A percentile compares a stretch with the other conserved stretches of the same genome.
These are phyloP conservation scores for Zygosaccharomyces pseudorouxii DNA, from an alignment of 805 yeast genomes.

Conservation along the genomic window DNA sequence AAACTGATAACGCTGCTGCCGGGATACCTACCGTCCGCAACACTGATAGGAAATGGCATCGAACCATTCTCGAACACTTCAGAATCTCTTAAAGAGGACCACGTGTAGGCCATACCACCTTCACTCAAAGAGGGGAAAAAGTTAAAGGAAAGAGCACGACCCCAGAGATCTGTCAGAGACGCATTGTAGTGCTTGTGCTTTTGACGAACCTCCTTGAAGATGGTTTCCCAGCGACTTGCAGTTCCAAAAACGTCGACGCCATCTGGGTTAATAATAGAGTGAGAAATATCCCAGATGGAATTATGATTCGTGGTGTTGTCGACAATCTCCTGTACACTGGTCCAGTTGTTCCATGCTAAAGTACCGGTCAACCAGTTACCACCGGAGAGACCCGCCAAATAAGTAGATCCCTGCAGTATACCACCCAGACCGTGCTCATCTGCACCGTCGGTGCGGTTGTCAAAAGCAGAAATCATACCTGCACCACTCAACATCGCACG, in stretches of 20 bases:
- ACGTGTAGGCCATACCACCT: constrained; percentile 62
- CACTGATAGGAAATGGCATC: constrained; percentile 72
- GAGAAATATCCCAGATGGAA: constrained; percentile 65
- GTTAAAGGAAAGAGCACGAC: constrained; percentile 68
- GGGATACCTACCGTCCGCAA: constrained; percentile 63
- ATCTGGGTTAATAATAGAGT: constrained; percentile 59
- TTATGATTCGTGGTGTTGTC: constrained; percentile 31
- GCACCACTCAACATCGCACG: constrained; percentile 86
- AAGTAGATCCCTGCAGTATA: constrained; percentile 62
- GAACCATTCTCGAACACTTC: constrained; percentile 56
- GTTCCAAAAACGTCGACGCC: constrained; percentile 57
- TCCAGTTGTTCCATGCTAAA: constrained; percentile 65
- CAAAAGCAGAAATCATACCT: constrained; percentile 75
- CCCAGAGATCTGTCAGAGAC: constrained; percentile 75
- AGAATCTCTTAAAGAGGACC: constrained; percentile 54
- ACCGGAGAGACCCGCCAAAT: constrained; percentile 76
- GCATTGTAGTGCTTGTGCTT: constrained; percentile 46
- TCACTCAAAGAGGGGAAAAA: constrained; percentile 57
- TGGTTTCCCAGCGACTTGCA: constrained; percentile 49
- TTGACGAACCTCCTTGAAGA: constrained; percentile 44
- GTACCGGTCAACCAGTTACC: constrained; percentile 82
- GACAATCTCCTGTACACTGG: constrained; percentile 58
- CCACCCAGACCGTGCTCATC: constrained; percentile 65
- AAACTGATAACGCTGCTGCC: constrained; percentile 50
- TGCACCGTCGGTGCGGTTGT: constrained; percentile 59